A percentile compares a stretch with the other conserved stretches of the same genome.
These are phyloP conservation scores for Phalaenopsis hybrid DNA, from an alignment of 116 monocot genomes.

Conservation along the genomic window DNA sequence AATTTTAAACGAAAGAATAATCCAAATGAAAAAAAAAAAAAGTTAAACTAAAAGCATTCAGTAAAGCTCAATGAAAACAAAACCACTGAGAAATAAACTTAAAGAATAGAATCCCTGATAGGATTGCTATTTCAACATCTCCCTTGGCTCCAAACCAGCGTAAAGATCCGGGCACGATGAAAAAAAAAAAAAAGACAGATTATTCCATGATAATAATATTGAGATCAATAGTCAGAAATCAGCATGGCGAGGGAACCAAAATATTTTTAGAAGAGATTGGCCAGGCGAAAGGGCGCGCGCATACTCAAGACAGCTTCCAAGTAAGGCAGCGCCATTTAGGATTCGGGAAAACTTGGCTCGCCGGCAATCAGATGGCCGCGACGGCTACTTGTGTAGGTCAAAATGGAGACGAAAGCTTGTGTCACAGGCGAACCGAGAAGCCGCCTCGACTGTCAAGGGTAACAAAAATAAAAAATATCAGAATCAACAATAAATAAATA, in stretches of 20 bases:
- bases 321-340: constrained; percentile 61
- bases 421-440: background rate
- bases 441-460: background rate
- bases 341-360: background rate
- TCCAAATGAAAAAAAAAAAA: background rate
- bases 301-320: constrained; percentile 66
- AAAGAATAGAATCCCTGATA: background rate
- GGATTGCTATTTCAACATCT: background rate
- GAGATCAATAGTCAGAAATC: background rate
- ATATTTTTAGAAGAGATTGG: background rate
- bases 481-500: too few species aligned
- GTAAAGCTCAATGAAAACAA: background rate
- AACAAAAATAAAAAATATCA: background rate
- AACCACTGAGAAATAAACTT: background rate
- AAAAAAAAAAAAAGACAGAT: background rate
- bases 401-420: background rate
- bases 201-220: background rate
- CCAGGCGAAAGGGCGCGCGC: background rate
- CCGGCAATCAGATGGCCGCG: background rate
- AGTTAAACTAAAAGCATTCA: too few species aligned
- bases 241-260: background rate
- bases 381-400: background rate
- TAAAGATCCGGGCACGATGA: too few species aligned
- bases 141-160: background rate
- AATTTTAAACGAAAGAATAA: background rate